A percentile compares a stretch with the other conserved stretches of the same genome.
phyloP scores from a whole-genome alignment of 2,329 filamentous ascomycete species.

The Colletotrichum musicola region DNA sequence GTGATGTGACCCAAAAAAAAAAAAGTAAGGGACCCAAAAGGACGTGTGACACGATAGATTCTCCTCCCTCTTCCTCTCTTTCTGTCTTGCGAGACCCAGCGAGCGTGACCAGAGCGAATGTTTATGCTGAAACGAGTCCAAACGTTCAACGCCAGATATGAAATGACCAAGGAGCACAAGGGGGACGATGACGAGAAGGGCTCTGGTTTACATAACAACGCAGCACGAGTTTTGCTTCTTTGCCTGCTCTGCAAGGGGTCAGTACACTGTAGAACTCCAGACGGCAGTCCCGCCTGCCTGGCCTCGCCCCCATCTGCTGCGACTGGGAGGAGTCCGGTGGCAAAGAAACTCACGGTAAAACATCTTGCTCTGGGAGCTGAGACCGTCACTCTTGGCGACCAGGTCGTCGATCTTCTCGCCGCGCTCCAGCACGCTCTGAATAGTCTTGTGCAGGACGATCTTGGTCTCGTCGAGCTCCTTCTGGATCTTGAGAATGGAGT shows the following conservation, averaged over 20 bases:
- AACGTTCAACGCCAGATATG: constrained; percentile 46
- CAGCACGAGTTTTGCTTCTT: constrained; percentile 88
- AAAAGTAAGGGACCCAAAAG: not conserved
- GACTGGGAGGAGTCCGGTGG: not conserved
- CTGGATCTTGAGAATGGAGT: constrained; percentile 96
- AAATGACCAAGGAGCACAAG: constrained; percentile 24
- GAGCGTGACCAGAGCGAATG: constrained; percentile 32
- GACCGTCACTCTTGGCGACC: constrained; percentile 90
- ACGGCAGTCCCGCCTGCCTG: no score
- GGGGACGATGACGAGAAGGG: not conserved
- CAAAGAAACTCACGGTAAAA: constrained; percentile 81
- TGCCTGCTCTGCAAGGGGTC: constrained; percentile 65
- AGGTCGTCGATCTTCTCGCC: constrained; percentile 97
- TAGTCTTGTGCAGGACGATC: constrained; percentile 96
- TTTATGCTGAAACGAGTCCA: constrained; percentile 36
- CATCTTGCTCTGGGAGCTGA: constrained; percentile 96
- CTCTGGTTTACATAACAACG: constrained; percentile 70
- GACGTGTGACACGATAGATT: not conserved
- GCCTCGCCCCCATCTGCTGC: no score
- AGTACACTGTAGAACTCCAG: not conserved
- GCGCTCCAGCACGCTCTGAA: constrained; percentile 87
- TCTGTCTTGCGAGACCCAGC: constrained; percentile 21
- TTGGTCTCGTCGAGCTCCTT: constrained; percentile 98
- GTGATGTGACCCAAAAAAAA: not conserved
- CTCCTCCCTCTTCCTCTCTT: not conserved